Percentiles rank a stretch among this genome's conserved stretches.
Evolutionary conservation across 2,329 filamentous ascomycete species (phyloP).

Genomic region (Fusarium heterosporum): DNA sequence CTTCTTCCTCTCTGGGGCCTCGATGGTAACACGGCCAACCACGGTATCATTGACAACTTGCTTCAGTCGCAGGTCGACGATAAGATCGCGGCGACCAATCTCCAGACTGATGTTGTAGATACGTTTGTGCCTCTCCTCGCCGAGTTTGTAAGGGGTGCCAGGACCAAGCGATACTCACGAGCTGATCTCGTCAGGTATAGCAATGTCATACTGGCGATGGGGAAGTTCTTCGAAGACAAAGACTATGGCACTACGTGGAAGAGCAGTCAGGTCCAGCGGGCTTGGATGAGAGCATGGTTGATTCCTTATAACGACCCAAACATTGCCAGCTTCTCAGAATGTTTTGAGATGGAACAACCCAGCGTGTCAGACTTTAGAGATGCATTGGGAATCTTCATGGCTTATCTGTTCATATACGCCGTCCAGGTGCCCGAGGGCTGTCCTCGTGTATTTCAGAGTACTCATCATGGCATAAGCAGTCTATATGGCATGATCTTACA

Average conservation of each 20-base stretch:
- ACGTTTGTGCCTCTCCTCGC: constrained; percentile 31
- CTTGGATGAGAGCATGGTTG: constrained; percentile 32
- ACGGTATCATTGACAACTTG: constrained; percentile 36
- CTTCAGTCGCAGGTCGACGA: constrained; percentile 35
- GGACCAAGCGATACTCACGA: constrained; percentile 26
- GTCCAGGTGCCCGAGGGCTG: constrained; percentile 32
- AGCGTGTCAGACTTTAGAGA: constrained; percentile 31
- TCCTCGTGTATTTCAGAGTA: constrained; percentile 38
- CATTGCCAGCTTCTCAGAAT: constrained; percentile 19
- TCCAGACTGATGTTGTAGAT: constrained; percentile 19
- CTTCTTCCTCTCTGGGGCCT: constrained; percentile 37
- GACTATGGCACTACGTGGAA: constrained; percentile 34
- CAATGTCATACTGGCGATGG: constrained; percentile 33
- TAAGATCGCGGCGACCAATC: constrained; percentile 30
- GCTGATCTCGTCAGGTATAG: constrained; percentile 35
- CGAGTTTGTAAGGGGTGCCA: constrained; percentile 36
- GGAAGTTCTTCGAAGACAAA: constrained; percentile 38
- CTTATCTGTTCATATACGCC: constrained; percentile 36
- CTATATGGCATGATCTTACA: constrained; percentile 35
- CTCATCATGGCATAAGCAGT: constrained; percentile 38
- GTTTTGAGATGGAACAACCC: constrained; percentile 35
- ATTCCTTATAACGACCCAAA: constrained; percentile 30
- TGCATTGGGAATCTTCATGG: constrained; percentile 27
- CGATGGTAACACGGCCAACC: constrained; percentile 34
- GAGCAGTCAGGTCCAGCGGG: constrained; percentile 1